Percentiles rank a stretch among this genome's conserved stretches.
Conservation (phyloP, 176 grass and related monocot genomes). For the maize (Zea mays) region DNA sequence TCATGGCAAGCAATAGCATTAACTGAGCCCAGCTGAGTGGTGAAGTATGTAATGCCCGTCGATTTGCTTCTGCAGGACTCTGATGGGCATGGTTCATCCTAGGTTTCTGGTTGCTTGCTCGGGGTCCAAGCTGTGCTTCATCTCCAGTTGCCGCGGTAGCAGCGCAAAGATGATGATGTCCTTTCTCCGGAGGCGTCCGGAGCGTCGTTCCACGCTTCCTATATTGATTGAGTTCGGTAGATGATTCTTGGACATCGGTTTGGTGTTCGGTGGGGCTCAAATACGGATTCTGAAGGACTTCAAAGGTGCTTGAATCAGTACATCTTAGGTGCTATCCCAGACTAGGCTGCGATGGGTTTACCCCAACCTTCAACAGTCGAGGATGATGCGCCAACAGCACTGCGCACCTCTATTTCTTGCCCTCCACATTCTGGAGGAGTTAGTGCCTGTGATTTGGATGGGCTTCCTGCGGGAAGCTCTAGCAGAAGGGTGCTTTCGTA, state of each 20-base stretch:
- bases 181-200: constrained; percentile 27
- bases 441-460: constrained; percentile 66
- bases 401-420: constrained; percentile 42
- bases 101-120: constrained; percentile 53
- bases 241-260: constrained; percentile 21
- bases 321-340: constrained; percentile 25
- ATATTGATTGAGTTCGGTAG: constrained; percentile 29
- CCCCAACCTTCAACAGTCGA: constrained; percentile 55
- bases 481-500: constrained; percentile 35
- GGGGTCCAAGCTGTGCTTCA: constrained; percentile 43
- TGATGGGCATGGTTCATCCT: constrained; percentile 39
- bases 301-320: constrained; percentile 8
- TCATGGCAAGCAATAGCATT: not conserved
- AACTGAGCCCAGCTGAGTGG: constrained; percentile 5
- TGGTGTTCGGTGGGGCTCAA: constrained; percentile 1
- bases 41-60: constrained; percentile 7
- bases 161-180: constrained; percentile 31
- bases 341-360: constrained; percentile 64
- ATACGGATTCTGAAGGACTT: constrained; percentile 13
- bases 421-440: constrained; percentile 37
- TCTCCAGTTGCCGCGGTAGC: constrained; percentile 31
- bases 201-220: constrained; percentile 21
- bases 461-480: constrained; percentile 48
- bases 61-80: constrained; percentile 47
- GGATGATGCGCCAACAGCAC: constrained; percentile 42